Evolutionary conservation across 2,329 filamentous ascomycete species (phyloP), one percentile per base, ranked within the genome.

Genomic region (Diaporthe helianthi): DNA sequence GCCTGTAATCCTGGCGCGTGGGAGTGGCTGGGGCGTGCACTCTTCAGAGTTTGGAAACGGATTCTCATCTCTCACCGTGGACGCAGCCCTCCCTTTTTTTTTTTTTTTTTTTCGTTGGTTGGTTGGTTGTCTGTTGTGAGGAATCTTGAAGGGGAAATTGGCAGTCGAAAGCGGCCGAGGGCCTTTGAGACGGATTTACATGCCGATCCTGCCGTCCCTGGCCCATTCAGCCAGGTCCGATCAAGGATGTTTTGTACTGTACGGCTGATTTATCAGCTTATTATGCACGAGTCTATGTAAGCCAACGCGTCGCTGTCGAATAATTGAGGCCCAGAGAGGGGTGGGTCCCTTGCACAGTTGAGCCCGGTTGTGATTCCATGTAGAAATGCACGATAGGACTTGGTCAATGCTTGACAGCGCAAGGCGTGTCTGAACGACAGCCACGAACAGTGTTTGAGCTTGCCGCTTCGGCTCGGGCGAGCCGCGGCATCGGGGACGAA

Each of bases 151-250:
- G 29, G 47, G 53, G 46, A 60, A 51, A 41, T 41, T 69, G 64
- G 54, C 33, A 58, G 36, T 26, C 46, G 49, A 51, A 52, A 36
- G 65, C 47, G 63, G 63, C 63, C 41, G 33, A 61, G 13, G 58
- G 41, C 41, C 46, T 53, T 41, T 46, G 65, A 68, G 58, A 68
- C 65, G 66, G 49, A 38, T 61, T 54, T 41, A 65, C 63, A 67
- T 71, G 67, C 67, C 70, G 63, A 65, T 55, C 67, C 24, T 69
- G 51, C 69, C 69, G 61, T 58, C 38, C 49, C 26, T 67, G 60
- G 36, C 64, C 69, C 63, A 53, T 58, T 67, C 54, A 47, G 38
- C 51, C 31, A 69, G 22, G 38, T 51, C 52, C 58, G 69, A 26
- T 33, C 55, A 64, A 66, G 54, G 47, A 67, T 67, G 36, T 65